Conservation (phyloP, 2,329 filamentous ascomycete genomes). For the Fusarium dlaminii region DNA sequence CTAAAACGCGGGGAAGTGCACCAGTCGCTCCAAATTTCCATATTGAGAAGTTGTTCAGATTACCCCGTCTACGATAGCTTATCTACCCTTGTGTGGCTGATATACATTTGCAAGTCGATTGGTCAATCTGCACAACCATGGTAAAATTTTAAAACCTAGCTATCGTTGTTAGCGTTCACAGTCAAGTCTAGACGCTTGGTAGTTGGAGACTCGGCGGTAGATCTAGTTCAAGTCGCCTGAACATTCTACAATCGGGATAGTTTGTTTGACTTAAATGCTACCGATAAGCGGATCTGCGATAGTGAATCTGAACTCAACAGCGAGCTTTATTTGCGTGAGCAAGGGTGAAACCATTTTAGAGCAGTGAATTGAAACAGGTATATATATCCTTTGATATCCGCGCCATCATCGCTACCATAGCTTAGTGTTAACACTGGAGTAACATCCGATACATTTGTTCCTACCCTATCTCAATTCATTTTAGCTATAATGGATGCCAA, state of each 20-base stretch:
- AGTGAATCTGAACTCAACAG: neutral
- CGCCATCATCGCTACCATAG: neutral
- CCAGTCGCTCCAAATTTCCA: neutral
- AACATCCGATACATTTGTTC: neutral
- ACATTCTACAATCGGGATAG: neutral
- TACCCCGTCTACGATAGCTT: neutral
- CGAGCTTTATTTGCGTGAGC: neutral
- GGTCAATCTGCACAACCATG: neutral
- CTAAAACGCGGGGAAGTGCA: neutral
- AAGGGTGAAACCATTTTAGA: neutral
- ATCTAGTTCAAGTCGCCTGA: neutral
- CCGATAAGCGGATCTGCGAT: neutral
- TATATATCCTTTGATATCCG: neutral
- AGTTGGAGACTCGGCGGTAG: neutral
- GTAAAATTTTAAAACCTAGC: neutral
- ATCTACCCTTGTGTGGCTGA: neutral
- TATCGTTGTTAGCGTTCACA: neutral
- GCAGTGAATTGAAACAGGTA: neutral
- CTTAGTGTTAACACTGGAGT: neutral
- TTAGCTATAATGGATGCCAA: neutral
- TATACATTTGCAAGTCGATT: neutral
- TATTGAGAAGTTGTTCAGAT: neutral
- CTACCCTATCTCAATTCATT: neutral
- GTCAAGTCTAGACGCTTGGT: neutral
- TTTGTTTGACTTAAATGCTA: neutral